Conservation (phyloP, 1,284 basidiomycete species). For the Trichosporon faecale region DNA sequence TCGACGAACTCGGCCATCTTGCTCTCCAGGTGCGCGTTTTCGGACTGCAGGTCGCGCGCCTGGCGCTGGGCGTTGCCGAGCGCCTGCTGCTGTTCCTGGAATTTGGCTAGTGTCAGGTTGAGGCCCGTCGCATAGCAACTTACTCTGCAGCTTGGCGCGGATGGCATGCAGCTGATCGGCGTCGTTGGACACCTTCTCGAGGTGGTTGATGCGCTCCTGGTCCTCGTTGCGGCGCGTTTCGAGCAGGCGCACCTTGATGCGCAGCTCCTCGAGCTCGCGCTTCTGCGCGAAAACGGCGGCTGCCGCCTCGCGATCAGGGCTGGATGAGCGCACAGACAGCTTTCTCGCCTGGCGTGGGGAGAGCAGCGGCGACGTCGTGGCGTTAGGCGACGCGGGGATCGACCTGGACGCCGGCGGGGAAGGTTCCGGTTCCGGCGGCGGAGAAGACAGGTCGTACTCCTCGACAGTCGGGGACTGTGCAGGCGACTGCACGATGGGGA, state of each 20-base stretch:
- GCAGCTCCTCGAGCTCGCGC: slow-evolving; percentile 67
- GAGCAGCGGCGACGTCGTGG: neutral
- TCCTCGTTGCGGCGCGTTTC: slow-evolving; percentile 86
- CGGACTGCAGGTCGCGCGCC: slow-evolving; percentile 63
- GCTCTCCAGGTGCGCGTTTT: slow-evolving; percentile 63
- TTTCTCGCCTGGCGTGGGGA: slow-evolving; percentile 12
- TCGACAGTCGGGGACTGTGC: neutral
- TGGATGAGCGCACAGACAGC: slow-evolving; percentile 4
- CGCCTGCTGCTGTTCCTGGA: slow-evolving; percentile 73
- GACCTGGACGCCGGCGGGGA: neutral
- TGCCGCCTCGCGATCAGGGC: slow-evolving; percentile 26
- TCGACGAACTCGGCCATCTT: slow-evolving; percentile 72
- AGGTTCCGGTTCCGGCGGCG: neutral
- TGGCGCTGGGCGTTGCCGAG: slow-evolving; percentile 66
- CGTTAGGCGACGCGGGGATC: neutral
- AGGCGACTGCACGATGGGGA: neutral
- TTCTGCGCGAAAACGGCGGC: slow-evolving; percentile 34
- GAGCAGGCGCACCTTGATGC: slow-evolving; percentile 75
- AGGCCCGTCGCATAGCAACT: slow-evolving; percentile 15
- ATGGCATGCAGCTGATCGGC: slow-evolving; percentile 80
- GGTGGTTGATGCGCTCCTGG: slow-evolving; percentile 71
- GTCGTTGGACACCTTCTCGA: slow-evolving; percentile 79
- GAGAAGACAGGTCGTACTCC: neutral
- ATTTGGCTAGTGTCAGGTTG: slow-evolving; percentile 59
- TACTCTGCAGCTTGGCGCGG: slow-evolving; percentile 73